phyloP scores from a whole-genome alignment of 257 asterid genomes.

The Solanum tacnaense region DNA sequence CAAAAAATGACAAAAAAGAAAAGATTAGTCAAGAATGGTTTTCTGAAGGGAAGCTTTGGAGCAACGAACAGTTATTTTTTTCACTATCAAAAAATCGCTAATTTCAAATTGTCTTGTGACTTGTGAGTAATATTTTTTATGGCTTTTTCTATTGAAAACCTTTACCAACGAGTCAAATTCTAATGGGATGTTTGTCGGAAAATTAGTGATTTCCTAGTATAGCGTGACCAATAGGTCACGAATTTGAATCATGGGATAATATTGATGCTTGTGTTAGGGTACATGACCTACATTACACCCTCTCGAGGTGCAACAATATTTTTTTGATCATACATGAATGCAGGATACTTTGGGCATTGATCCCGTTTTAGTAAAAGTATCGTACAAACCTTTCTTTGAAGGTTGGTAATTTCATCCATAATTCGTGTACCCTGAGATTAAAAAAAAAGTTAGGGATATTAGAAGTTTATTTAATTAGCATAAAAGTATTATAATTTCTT shows the following conservation, averaged over 20 bases:
- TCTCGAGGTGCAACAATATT: neutral
- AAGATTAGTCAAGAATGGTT: too few species aligned
- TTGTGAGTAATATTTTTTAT: neutral
- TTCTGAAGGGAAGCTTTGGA: neutral
- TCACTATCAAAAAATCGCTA: neutral
- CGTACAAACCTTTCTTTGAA: constrained; percentile 23
- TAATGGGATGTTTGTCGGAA: too few species aligned
- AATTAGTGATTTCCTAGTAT: neutral
- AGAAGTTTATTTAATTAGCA: neutral
- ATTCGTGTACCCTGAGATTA: constrained; percentile 13
- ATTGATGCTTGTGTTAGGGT: neutral
- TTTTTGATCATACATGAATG: neutral
- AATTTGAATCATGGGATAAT: neutral
- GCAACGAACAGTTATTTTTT: neutral
- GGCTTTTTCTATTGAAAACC: neutral
- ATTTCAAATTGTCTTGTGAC: neutral
- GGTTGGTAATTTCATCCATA: constrained; percentile 19
- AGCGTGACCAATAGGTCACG: neutral
- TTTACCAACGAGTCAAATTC: neutral
- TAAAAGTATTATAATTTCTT: neutral
- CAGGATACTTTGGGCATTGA: neutral
- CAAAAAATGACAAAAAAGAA: neutral
- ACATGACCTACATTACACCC: neutral
- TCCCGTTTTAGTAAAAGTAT: neutral
- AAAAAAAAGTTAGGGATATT: neutral